These are phyloP conservation scores for Scenedesmus sp. DNA, from an alignment of 163 green algal genomes.

Conservation along the genomic window DNA sequence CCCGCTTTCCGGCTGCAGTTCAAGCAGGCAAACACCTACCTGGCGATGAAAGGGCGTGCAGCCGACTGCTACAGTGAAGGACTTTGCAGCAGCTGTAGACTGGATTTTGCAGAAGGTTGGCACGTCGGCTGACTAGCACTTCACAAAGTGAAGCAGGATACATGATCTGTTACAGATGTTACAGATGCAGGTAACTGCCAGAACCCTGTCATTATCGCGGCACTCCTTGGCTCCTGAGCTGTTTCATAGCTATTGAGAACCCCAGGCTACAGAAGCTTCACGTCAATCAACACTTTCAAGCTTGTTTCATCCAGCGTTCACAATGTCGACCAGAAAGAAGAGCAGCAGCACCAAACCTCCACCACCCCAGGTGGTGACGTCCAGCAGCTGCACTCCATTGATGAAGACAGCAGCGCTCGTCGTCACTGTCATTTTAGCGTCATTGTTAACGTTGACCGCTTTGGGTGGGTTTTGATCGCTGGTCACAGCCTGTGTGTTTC, in stretches of 20 bases:
- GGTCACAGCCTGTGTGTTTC: background rate
- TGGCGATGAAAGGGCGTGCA: slow-evolving; percentile 24
- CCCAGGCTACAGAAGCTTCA: too few relatives aligned
- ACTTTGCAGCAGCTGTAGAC: slow-evolving; percentile 36
- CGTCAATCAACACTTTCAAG: background rate
- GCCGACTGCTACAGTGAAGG: slow-evolving; percentile 22
- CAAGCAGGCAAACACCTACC: slow-evolving; percentile 37
- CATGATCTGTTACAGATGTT: too few relatives aligned
- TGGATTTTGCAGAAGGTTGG: background rate
- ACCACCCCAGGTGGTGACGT: background rate
- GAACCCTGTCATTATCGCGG: too few relatives aligned
- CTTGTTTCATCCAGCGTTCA: background rate
- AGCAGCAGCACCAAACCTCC: background rate
- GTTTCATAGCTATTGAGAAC: too few relatives aligned
- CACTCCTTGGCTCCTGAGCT: too few relatives aligned
- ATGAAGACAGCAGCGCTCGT: background rate
- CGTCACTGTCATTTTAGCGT: background rate
- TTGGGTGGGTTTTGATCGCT: background rate
- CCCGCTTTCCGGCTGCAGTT: background rate
- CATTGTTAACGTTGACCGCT: background rate
- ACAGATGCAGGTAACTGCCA: too few relatives aligned
- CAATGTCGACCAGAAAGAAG: background rate
- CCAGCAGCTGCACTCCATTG: background rate
- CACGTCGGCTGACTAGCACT: background rate
- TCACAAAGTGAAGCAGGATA: background rate